These are phyloP conservation scores for Petunia hybrid DNA, from an alignment of 305 asterid genomes.

Conservation along the genomic window DNA sequence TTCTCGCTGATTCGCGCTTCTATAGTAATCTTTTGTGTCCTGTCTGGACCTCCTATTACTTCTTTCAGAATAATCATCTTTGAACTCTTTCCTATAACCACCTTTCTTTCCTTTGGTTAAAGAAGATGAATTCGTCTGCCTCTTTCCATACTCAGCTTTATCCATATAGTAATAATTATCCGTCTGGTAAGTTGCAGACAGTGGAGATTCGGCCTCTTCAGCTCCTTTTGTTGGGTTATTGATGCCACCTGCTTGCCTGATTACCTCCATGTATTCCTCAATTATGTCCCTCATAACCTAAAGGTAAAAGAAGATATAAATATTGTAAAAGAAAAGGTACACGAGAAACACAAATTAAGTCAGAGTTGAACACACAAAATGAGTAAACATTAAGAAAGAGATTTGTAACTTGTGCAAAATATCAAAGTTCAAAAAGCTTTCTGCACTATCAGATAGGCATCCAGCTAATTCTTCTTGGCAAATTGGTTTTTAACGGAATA, in stretches of 20 bases:
- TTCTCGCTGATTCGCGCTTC: conserved; percentile 46
- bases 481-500: not conserved
- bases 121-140: conserved; percentile 39
- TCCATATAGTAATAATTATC: conserved; percentile 40
- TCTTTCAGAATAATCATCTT: conserved; percentile 41
- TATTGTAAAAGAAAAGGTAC: conserved; percentile 15
- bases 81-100: conserved; percentile 47
- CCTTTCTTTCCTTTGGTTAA: conserved; percentile 40
- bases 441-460: conserved; percentile 20
- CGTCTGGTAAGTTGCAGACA: conserved; percentile 44
- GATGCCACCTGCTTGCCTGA: conserved; percentile 59
- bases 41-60: conserved; percentile 44
- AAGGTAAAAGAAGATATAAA: conserved; percentile 36
- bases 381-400: not conserved
- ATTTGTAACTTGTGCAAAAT: not conserved
- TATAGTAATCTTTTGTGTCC: conserved; percentile 47
- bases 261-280: conserved; percentile 85
- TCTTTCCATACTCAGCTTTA: conserved; percentile 45
- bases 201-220: conserved; percentile 45
- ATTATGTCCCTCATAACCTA: conserved; percentile 88
- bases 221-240: conserved; percentile 48
- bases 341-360: not conserved
- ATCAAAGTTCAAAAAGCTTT: not conserved
- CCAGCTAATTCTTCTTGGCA: not conserved
- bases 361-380: conserved; percentile 1